A percentile compares a stretch with the other conserved stretches of the same genome.
phyloP scores from a whole-genome alignment of 306 rosid species.

The Cucurbita pepo region DNA sequence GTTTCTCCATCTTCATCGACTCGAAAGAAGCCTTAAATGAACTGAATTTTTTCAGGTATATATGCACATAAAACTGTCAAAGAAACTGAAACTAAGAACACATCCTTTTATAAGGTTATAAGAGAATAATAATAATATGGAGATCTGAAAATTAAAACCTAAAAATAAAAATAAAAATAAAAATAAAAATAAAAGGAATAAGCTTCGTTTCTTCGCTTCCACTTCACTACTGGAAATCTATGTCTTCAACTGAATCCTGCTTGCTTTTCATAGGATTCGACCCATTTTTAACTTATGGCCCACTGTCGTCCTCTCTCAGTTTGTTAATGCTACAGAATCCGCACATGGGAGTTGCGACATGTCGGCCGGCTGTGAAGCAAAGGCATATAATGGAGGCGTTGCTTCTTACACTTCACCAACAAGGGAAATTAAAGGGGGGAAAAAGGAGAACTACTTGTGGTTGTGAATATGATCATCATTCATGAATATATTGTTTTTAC shows the following conservation, averaged over 20 bases:
- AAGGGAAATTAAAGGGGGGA: neutral
- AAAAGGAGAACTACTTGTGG: neutral
- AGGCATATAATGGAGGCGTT: neutral
- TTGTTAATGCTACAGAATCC: neutral
- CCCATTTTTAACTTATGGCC: neutral
- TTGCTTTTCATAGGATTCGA: neutral
- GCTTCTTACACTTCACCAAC: neutral
- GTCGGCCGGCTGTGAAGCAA: neutral
- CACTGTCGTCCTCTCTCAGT: neutral
- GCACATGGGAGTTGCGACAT: neutral
- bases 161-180: neutral
- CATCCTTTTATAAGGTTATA: neutral
- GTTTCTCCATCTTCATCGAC: slow-evolving; percentile 12
- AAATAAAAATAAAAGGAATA: slow-evolving; percentile 9
- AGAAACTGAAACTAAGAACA: neutral
- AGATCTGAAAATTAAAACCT: neutral
- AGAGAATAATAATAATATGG: neutral
- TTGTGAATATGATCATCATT: neutral
- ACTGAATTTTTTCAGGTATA: neutral
- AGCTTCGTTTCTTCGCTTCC: slow-evolving; percentile 97
- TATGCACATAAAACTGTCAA: neutral
- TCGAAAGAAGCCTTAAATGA: neutral
- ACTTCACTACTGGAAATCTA: slow-evolving; percentile 78
- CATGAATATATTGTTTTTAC: neutral
- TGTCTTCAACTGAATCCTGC: neutral